These are phyloP conservation scores for Cynanchum wilfordii DNA, from an alignment of 257 asterid genomes.

Conservation along the genomic window DNA sequence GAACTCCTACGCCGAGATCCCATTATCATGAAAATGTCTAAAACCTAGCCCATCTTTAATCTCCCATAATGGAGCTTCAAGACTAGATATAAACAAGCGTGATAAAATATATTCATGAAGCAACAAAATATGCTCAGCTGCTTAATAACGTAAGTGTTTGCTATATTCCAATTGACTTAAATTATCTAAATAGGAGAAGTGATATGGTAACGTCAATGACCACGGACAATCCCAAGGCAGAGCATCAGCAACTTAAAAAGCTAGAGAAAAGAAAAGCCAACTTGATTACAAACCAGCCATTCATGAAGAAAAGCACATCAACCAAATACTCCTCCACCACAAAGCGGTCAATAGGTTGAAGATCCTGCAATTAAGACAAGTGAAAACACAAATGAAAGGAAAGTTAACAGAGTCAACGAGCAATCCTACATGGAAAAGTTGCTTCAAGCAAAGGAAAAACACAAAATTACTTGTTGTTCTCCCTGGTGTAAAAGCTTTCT, in stretches of 20 bases:
- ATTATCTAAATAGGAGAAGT: not conserved
- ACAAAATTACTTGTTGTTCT: too few species aligned
- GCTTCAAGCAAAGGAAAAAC: not conserved
- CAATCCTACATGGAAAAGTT: not conserved
- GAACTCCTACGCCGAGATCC: too few species aligned
- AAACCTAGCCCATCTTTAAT: not conserved
- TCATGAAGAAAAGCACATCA: slow-evolving; percentile 85
- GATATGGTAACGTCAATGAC: not conserved
- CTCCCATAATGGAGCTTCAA: not conserved
- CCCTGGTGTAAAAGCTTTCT: not conserved
- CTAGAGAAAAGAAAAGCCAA: slow-evolving; percentile 15
- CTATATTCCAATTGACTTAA: not conserved
- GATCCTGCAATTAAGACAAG: slow-evolving; percentile 48
- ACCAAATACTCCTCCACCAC: slow-evolving; percentile 92
- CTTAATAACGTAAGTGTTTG: not conserved
- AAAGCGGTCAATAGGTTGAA: slow-evolving; percentile 85
- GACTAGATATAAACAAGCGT: not conserved
- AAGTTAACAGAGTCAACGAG: not conserved
- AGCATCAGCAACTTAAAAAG: not conserved
- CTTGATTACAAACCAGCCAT: slow-evolving; percentile 84
- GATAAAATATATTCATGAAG: not conserved
- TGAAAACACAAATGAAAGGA: slow-evolving; percentile 22
- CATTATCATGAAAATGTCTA: not conserved
- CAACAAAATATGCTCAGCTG: not conserved
- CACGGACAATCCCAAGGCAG: not conserved